Evolutionary conservation across 192 early-diverging fungal species (phyloP), one percentile per base, ranked within the genome.

Genomic region (Backusella tuberculispora): DNA sequence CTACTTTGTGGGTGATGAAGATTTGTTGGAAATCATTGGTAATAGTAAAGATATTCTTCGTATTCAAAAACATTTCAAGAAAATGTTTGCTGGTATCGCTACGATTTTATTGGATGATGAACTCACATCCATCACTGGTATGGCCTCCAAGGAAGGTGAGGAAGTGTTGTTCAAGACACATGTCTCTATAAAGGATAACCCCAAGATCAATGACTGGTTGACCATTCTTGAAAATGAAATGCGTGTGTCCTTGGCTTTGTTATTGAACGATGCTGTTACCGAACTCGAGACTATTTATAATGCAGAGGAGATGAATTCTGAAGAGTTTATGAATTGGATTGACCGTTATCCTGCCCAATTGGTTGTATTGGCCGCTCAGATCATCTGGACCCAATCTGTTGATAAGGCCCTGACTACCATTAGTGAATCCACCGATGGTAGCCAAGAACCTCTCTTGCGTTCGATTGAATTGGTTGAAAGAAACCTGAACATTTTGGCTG

Each of bases 1-100:
- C 88, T 99, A 99, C 88, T 99, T 99, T 92, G 96, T 99, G 41
- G 98, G 97, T 81, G 98, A 99, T 78, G 98, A 99, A 83, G 98
- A 99, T 85, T 77, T 99, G 84, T 91, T 99, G n/a, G 97, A 99
- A 86, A 98, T 99, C 72, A 96, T 99, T 73, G 98, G 98, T 77
- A 99, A 99, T 81, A 90, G 92, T 77, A 97, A 98, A 80, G 97
- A 99, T 75, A 90, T 99, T 60, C 78, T 89, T 21, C 91, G 97
- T 45, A 97, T 99, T 74, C 96, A 99, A 78, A 98, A 98, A 78
- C 98, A 99, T 80, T 92, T 99, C 84, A 96, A 96, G 80, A 99
- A 99, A 86, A 99, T 99, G 97, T 99, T 99, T 92, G 96, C 97
- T 12, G 98, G 97, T 47, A 90, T 99, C 64, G 85, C 92, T 10